Conservation (phyloP, 179 eudicot species). For the Gypsophila paniculata region DNA sequence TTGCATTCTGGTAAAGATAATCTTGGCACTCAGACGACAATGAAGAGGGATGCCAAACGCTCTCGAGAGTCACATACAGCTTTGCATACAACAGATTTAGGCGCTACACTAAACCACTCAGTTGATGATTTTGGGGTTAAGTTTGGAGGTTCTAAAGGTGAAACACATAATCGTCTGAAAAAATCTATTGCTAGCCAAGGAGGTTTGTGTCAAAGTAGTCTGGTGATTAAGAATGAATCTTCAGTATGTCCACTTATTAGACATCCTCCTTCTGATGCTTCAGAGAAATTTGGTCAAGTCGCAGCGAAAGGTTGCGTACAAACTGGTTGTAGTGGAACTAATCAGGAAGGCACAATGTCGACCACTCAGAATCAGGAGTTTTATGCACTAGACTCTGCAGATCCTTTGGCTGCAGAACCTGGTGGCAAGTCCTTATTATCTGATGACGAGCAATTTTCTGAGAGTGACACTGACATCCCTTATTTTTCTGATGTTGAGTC, state of each 20-base stretch:
- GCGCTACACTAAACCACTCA: slow-evolving; percentile 20
- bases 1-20: slow-evolving; percentile 21
- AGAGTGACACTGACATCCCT: slow-evolving; percentile 63
- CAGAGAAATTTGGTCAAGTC: slow-evolving; percentile 27
- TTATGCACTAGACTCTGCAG: slow-evolving; percentile 36
- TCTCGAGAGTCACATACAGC: slow-evolving; percentile 23
- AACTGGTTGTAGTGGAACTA: slow-evolving; percentile 25
- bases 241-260: slow-evolving; percentile 21
- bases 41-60: slow-evolving; percentile 21
- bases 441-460: slow-evolving; percentile 56
- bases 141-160: slow-evolving; percentile 36
- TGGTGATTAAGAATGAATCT: slow-evolving; percentile 30
- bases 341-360: slow-evolving; percentile 27
- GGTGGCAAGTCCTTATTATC: slow-evolving; percentile 39
- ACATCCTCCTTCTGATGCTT: slow-evolving; percentile 21
- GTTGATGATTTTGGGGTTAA: slow-evolving; percentile 36
- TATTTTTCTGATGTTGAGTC: slow-evolving; percentile 87
- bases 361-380: slow-evolving; percentile 30
- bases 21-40: slow-evolving; percentile 12
- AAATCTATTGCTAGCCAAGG: slow-evolving; percentile 29
- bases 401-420: slow-evolving; percentile 36
- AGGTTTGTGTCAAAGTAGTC: slow-evolving; percentile 36
- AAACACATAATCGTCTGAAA: slow-evolving; percentile 30
- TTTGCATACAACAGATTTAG: slow-evolving; percentile 23
- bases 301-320: slow-evolving; percentile 22